Evolutionary conservation across 2,329 filamentous ascomycete species (phyloP).

Genomic region (Aspergillus arachidicola): DNA sequence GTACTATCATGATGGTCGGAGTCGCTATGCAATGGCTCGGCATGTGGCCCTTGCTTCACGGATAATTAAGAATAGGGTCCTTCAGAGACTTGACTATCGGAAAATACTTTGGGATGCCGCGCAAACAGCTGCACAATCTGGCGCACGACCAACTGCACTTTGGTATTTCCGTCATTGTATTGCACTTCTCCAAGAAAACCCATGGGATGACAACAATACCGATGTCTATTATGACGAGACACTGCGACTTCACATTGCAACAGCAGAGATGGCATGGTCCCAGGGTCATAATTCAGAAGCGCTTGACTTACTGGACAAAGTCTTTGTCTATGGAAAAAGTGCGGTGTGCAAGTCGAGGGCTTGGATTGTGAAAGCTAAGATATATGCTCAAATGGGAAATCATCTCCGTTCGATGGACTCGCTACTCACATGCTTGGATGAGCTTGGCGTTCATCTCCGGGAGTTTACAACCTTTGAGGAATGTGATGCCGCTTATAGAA

Average conservation of each 20-base stretch:
- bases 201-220: conserved; percentile 69
- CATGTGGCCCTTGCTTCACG: conserved; percentile 79
- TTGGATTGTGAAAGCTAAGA: conserved; percentile 79
- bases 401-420: conserved; percentile 68
- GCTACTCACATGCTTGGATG: conserved; percentile 70
- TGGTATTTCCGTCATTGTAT: conserved; percentile 81
- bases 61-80: conserved; percentile 70
- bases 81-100: conserved; percentile 66
- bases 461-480: conserved; percentile 70
- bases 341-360: conserved; percentile 80
- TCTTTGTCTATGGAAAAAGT: conserved; percentile 71
- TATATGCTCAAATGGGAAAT: conserved; percentile 75
- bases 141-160: conserved; percentile 77
- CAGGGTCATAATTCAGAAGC: conserved; percentile 72
- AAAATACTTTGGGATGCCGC: conserved; percentile 79
- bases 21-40: conserved; percentile 72
- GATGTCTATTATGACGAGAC: conserved; percentile 89
- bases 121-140: conserved; percentile 75
- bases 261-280: conserved; percentile 81
- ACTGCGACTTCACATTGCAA: conserved; percentile 73
- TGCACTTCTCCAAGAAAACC: conserved; percentile 73
- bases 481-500: conserved; percentile 74
- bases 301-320: conserved; percentile 66
- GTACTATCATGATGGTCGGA: conserved; percentile 64
- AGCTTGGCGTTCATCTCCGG: conserved; percentile 68